A percentile compares a stretch with the other conserved stretches of the same genome.
Evolutionary conservation across 768 basidiomycete genomes (phyloP).

Genomic region (Kwoniella heveanensis): DNA sequence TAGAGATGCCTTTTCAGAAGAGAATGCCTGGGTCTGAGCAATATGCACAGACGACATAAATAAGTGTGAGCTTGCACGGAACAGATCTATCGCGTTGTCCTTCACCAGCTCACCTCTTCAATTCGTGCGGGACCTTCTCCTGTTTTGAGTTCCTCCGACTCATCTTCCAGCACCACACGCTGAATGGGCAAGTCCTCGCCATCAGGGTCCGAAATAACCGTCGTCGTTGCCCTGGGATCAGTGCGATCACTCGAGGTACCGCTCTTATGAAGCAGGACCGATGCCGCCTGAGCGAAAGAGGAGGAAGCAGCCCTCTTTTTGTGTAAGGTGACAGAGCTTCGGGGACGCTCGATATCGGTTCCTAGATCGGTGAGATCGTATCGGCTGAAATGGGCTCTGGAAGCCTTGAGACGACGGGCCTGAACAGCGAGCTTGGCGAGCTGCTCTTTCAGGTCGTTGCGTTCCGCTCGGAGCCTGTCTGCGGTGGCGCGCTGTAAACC

Average conservation of each 20-base stretch:
- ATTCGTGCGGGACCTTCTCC: neutral
- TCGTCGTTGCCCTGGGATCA: too few relatives aligned
- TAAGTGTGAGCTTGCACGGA: neutral
- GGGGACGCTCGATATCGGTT: neutral
- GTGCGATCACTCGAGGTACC: too few relatives aligned
- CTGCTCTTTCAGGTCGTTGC: neutral
- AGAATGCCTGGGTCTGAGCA: too few relatives aligned
- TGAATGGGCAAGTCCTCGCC: slow-evolving; percentile 1
- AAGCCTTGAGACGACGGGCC: neutral
- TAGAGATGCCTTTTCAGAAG: neutral
- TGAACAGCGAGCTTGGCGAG: neutral
- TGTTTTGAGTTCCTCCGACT: neutral
- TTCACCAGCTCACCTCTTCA: slow-evolving; percentile 4
- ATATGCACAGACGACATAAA: neutral
- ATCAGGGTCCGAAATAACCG: slow-evolving; percentile 12
- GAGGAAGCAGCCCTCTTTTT: neutral
- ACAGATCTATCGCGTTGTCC: neutral
- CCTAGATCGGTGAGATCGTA: neutral
- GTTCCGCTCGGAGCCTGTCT: slow-evolving; percentile 9
- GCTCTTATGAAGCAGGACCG: neutral
- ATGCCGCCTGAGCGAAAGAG: neutral
- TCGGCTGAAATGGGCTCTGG: neutral
- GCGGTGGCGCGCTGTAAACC: slow-evolving; percentile 4
- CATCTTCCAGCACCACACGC: neutral
- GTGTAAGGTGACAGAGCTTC: neutral